phyloP scores from a whole-genome alignment of 2,329 filamentous ascomycete genomes.

The Ascochyta fabae region DNA sequence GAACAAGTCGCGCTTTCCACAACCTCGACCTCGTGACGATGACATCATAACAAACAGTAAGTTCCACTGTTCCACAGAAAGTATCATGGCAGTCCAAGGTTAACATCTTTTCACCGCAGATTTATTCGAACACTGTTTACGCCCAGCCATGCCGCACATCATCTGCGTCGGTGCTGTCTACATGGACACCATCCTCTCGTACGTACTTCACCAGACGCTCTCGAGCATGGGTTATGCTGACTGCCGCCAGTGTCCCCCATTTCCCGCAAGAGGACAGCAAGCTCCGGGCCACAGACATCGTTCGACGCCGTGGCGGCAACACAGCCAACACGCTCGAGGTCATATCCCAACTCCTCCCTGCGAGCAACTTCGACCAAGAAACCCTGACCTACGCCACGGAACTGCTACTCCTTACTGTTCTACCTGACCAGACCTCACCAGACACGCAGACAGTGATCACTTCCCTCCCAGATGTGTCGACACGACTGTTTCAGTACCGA shows the following conservation, averaged over 20 bases:
- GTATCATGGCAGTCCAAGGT: conserved; percentile 1
- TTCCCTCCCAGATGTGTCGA: conserved; percentile 59
- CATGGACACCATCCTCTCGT: conserved; percentile 73
- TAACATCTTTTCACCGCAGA: too few species aligned
- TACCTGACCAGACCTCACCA: conserved; percentile 62
- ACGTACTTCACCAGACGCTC: conserved; percentile 39
- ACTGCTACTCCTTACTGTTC: conserved; percentile 52
- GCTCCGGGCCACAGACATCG: conserved; percentile 66
- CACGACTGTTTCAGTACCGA: conserved; percentile 41
- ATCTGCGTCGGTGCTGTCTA: conserved; percentile 73
- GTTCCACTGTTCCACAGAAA: conserved; percentile 10
- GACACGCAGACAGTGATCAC: conserved; percentile 60
- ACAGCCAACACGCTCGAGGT: conserved; percentile 75
- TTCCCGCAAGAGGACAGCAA: conserved; percentile 77
- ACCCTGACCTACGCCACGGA: background rate
- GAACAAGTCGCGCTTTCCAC: conserved; percentile 2
- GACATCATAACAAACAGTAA: conserved; percentile 16
- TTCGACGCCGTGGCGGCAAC: conserved; percentile 73
- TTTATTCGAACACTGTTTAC: too few species aligned
- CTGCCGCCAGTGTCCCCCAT: conserved; percentile 61
- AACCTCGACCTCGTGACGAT: conserved; percentile 2
- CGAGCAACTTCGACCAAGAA: background rate
- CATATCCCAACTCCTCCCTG: conserved; percentile 61
- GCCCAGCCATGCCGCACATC: conserved; percentile 51
- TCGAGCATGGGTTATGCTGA: background rate